A percentile compares a stretch with the other conserved stretches of the same genome.
Evolutionary conservation across 1,284 basidiomycete species (phyloP).

Genomic region (Cystobasidium slooffiae): DNA sequence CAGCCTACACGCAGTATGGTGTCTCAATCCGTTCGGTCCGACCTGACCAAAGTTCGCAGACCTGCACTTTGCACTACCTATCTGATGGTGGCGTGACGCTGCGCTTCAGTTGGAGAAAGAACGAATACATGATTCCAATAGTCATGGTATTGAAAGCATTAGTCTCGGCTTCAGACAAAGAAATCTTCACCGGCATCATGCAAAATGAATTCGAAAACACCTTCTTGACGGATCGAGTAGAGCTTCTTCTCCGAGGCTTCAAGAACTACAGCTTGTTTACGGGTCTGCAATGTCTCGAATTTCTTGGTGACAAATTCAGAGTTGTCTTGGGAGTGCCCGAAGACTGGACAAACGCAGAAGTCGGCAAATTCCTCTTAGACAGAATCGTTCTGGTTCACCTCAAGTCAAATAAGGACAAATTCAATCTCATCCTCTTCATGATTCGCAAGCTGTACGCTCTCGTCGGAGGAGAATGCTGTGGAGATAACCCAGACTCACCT

Average conservation of each 20-base stretch:
- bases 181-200: conserved; percentile 96
- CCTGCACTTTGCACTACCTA: conserved; percentile 96
- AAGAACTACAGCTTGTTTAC: conserved; percentile 89
- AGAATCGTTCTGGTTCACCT: conserved; percentile 92
- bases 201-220: conserved; percentile 98
- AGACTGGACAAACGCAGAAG: conserved; percentile 83
- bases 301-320: conserved; percentile 96
- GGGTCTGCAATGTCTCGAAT: conserved; percentile 91
- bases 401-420: conserved; percentile 89
- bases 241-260: conserved; percentile 95
- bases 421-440: conserved; percentile 98
- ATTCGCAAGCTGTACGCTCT: conserved; percentile 92
- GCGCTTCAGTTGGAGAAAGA: conserved; percentile 95
- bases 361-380: conserved; percentile 82
- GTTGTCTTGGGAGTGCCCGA: conserved; percentile 90
- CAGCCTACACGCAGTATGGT: conserved; percentile 90
- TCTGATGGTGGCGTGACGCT: conserved; percentile 94
- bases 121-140: conserved; percentile 98
- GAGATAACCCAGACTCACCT: conserved; percentile 98
- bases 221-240: conserved; percentile 95
- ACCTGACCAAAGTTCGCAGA: conserved; percentile 85
- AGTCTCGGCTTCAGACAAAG: conserved; percentile 91
- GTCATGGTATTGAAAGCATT: conserved; percentile 96
- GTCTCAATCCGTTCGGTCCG: conserved; percentile 95
- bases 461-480: conserved; percentile 86